phyloP scores from a whole-genome alignment of 2,329 filamentous ascomycete species.

The Diplodia corticola region DNA sequence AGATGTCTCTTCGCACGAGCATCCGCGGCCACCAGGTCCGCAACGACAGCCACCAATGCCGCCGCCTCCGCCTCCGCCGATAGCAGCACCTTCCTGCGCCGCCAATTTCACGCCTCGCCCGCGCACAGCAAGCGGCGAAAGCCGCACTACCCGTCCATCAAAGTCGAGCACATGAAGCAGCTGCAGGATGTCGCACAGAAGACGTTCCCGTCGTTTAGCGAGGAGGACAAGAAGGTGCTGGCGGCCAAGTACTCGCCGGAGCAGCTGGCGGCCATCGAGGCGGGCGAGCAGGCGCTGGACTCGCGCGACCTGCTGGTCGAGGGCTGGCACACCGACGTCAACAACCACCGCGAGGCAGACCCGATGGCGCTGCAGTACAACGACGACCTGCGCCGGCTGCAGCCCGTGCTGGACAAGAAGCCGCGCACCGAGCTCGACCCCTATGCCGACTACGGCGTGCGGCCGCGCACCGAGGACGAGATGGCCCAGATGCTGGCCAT shows the following conservation, averaged over 20 bases:
- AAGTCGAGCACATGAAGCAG: constrained; percentile 39
- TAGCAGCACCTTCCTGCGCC: constrained; percentile 32
- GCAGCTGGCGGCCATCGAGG: constrained; percentile 79
- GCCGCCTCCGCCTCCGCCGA: constrained; percentile 15
- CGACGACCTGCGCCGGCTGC: constrained; percentile 77
- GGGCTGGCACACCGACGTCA: constrained; percentile 47
- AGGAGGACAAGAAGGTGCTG: constrained; percentile 64
- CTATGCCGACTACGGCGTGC: constrained; percentile 17
- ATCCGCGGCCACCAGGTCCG: constrained; percentile 28
- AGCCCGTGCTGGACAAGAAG: constrained; percentile 69
- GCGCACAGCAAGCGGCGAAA: constrained; percentile 37
- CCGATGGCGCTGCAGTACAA: constrained; percentile 60
- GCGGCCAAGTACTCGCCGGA: constrained; percentile 71
- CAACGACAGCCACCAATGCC: constrained; percentile 29
- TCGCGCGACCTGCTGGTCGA: constrained; percentile 72
- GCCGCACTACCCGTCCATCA: constrained; percentile 47
- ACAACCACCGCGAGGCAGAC: constrained; percentile 71
- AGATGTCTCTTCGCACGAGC: constrained; percentile 44
- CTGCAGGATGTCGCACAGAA: constrained; percentile 28
- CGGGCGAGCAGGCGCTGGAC: constrained; percentile 75
- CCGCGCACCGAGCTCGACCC: constrained; percentile 13
- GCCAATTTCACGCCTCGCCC: constrained; percentile 45
- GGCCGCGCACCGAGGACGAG: constrained; percentile 31
- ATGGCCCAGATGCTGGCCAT: constrained; percentile 5
- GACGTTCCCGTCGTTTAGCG: constrained; percentile 63